These are phyloP conservation scores for Zygoascus sp. DNA, from an alignment of 1,139 yeast species.

Conservation along the genomic window DNA sequence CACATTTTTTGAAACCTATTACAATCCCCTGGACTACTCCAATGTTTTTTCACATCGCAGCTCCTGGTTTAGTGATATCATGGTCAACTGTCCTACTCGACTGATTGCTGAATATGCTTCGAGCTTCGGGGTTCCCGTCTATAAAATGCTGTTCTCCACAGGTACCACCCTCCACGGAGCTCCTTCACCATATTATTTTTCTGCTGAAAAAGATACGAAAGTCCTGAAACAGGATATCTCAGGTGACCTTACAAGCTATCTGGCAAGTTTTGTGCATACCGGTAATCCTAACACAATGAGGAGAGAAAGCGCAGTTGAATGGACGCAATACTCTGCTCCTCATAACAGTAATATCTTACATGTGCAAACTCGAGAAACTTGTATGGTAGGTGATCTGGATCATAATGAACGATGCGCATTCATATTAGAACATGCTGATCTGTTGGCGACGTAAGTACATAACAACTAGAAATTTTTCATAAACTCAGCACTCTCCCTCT, in stretches of 20 bases:
- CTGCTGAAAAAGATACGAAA: conserved; percentile 3
- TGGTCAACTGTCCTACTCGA: conserved; percentile 18
- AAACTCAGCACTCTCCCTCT: not conserved
- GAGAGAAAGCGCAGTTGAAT: conserved; percentile 6
- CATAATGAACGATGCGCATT: conserved; percentile 2
- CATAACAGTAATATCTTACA: conserved; percentile 7
- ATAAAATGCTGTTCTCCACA: conserved; percentile 16
- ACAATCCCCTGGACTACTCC: conserved; percentile 8
- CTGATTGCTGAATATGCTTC: conserved; percentile 13
- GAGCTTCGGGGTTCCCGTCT: conserved; percentile 5
- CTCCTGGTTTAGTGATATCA: conserved; percentile 17
- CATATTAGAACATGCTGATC: not conserved
- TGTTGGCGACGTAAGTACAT: no score
- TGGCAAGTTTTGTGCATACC: conserved; percentile 15
- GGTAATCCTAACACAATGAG: conserved; percentile 14
- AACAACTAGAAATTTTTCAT: no score
- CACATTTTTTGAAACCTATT: conserved; percentile 10
- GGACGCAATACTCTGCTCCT: conserved; percentile 12
- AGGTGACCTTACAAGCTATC: conserved; percentile 13
- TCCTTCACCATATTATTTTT: conserved; percentile 11
- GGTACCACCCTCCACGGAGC: conserved; percentile 17
- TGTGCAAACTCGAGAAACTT: not conserved
- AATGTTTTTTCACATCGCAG: conserved; percentile 13
- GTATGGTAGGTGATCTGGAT: conserved; percentile 5
- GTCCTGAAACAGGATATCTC: conserved; percentile 13